These are phyloP conservation scores for Bipolaris oryzae DNA, from an alignment of 2,329 filamentous ascomycete species.

Conservation along the genomic window DNA sequence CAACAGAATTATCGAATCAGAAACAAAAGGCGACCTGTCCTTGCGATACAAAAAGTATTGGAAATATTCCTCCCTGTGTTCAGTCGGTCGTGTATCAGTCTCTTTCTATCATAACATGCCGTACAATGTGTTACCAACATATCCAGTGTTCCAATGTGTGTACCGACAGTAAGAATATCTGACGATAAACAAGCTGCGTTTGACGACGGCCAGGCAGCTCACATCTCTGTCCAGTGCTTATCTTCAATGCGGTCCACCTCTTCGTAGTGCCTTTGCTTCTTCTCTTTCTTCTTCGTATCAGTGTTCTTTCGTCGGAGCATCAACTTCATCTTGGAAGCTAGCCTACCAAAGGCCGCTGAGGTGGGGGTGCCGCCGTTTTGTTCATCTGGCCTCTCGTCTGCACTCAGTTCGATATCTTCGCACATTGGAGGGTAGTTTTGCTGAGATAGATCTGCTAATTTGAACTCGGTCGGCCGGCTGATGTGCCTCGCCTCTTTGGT, in stretches of 20 bases:
- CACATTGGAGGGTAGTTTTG: constrained; percentile 23
- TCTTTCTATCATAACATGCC: not conserved
- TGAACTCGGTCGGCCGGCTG: constrained; percentile 9
- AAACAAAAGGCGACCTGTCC: not conserved
- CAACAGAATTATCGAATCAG: constrained; percentile 8
- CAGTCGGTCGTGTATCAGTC: not conserved
- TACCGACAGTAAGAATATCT: too few species aligned
- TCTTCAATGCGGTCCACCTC: constrained; percentile 42
- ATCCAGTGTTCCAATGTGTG: too few species aligned
- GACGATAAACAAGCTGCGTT: not conserved
- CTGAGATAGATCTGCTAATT: constrained; percentile 16
- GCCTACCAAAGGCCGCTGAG: constrained; percentile 33
- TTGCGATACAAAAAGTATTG: not conserved
- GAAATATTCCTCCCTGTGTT: not conserved
- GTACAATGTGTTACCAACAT: not conserved
- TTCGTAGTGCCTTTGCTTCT: constrained; percentile 28
- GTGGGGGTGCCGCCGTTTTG: constrained; percentile 19
- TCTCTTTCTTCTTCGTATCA: constrained; percentile 34
- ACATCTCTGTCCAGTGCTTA: constrained; percentile 48
- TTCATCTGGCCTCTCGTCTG: constrained; percentile 16
- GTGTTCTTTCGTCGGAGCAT: constrained; percentile 35
- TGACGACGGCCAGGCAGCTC: not conserved
- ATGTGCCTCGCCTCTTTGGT: constrained; percentile 13
- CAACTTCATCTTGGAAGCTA: constrained; percentile 41
- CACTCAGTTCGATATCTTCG: constrained; percentile 19